Evolutionary conservation across 1,284 basidiomycete genomes (phyloP).

Genomic region (Malassezia globosa): DNA sequence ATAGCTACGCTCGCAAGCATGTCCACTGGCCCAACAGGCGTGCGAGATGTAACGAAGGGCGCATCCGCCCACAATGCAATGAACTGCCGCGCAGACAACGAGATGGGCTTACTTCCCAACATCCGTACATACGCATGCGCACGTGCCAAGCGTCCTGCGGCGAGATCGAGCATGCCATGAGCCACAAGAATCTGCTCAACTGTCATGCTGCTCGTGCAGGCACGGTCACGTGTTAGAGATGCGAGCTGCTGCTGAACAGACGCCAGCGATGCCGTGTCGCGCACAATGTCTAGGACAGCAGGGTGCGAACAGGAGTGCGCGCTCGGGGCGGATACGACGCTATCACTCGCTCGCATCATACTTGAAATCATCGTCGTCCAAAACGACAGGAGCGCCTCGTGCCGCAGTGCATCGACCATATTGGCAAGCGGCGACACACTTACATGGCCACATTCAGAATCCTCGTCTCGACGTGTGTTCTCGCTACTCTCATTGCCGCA

Average conservation of each 20-base stretch:
- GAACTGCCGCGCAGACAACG: conserved; percentile 2
- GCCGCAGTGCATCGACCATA: conserved; percentile 31
- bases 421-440: conserved; percentile 23
- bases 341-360: conserved; percentile 16
- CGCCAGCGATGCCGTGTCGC: conserved; percentile 3
- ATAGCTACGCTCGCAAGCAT: conserved; percentile 3
- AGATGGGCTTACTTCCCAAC: background rate
- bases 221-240: background rate
- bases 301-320: background rate
- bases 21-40: conserved; percentile 7
- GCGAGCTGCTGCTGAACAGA: conserved; percentile 1
- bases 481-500: no score
- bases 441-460: no score
- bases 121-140: background rate
- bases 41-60: background rate
- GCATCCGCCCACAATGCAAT: background rate
- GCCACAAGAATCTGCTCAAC: conserved; percentile 12
- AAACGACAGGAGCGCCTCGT: conserved; percentile 21
- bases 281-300: conserved; percentile 6
- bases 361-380: conserved; percentile 31
- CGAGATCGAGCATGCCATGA: conserved; percentile 4
- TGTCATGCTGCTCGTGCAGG: background rate
- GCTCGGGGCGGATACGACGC: background rate
- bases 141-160: background rate
- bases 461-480: no score